Conservation (phyloP, 2,329 filamentous ascomycete genomes). For the Sporothrix inflata region DNA sequence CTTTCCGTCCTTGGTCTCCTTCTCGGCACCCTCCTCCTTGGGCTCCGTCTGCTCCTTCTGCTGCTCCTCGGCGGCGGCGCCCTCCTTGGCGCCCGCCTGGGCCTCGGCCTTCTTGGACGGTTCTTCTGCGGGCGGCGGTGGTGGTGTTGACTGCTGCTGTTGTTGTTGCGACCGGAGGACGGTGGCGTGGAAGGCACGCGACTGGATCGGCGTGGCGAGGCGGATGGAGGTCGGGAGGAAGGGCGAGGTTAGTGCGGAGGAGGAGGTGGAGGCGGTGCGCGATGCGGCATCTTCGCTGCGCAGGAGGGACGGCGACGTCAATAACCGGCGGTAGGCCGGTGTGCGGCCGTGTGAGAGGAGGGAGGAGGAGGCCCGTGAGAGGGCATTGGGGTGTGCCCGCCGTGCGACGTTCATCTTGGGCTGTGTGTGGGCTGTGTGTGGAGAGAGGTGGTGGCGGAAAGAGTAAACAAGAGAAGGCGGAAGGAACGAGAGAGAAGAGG, state of each 20-base stretch:
- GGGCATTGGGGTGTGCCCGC: constrained; percentile 49
- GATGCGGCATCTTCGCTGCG: constrained; percentile 27
- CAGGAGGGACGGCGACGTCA: constrained; percentile 36
- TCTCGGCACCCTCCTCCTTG: constrained; percentile 41
- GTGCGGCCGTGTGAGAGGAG: constrained; percentile 46
- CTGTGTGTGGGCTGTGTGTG: constrained; percentile 38
- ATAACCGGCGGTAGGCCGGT: constrained; percentile 54
- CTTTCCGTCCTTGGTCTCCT: constrained; percentile 49
- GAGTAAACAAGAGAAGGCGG: background rate
- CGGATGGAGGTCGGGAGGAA: constrained; percentile 50
- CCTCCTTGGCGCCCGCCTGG: constrained; percentile 40
- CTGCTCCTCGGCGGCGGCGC: constrained; percentile 40
- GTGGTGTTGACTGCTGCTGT: constrained; percentile 34
- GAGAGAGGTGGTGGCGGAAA: background rate
- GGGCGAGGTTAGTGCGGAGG: constrained; percentile 47
- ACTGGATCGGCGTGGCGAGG: constrained; percentile 36
- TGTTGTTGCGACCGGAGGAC: constrained; percentile 38
- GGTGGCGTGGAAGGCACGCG: constrained; percentile 45
- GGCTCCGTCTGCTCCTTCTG: constrained; percentile 37
- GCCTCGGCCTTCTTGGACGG: constrained; percentile 39
- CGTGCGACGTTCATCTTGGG: constrained; percentile 49
- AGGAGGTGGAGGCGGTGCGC: constrained; percentile 38
- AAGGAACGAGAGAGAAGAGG: constrained; percentile 29
- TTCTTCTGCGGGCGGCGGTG: constrained; percentile 26
- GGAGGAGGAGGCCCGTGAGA: constrained; percentile 47